Conservation (phyloP, 108 stramenopile species). For the Cyclostephanos invisitatus region DNA sequence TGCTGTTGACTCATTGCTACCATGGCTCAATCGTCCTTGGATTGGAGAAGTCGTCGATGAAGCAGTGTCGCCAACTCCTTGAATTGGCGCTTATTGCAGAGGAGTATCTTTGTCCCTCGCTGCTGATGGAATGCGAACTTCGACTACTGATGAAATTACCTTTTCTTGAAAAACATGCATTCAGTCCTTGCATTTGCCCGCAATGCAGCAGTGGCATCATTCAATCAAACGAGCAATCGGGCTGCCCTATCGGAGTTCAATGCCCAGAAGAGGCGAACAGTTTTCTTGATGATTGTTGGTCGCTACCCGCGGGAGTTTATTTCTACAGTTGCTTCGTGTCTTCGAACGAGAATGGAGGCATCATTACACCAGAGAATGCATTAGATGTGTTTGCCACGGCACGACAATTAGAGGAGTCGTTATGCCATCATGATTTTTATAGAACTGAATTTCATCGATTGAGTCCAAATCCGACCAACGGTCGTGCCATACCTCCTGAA, state of each 20-base stretch:
- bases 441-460: not conserved
- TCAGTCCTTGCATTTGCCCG: conserved; percentile 32
- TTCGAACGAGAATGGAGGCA: conserved; percentile 1
- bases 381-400: conserved; percentile 32
- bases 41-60: conserved; percentile 24
- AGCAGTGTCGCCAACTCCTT: conserved; percentile 52
- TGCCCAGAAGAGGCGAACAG: conserved; percentile 5
- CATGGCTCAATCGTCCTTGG: conserved; percentile 69
- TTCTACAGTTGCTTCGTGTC: conserved; percentile 5
- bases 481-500: not conserved
- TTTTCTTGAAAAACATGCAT: not conserved
- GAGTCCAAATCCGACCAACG: not conserved
- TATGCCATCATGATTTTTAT: conserved; percentile 7
- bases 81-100: conserved; percentile 72
- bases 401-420: conserved; percentile 33
- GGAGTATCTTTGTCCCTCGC: conserved; percentile 68
- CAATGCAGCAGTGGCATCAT: conserved; percentile 21
- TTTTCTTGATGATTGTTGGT: conserved; percentile 2
- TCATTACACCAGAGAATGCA: conserved; percentile 38
- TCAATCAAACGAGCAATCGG: not conserved
- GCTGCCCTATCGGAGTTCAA: not conserved
- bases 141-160: conserved; percentile 39
- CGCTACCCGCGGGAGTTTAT: conserved; percentile 5
- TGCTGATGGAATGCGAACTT: conserved; percentile 77
- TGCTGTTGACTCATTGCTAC: conserved; percentile 70